A percentile compares a stretch with the other conserved stretches of the same genome.
Evolutionary conservation across 2,329 filamentous ascomycete genomes (phyloP).

Genomic region (Blastomyces emzantsi): DNA sequence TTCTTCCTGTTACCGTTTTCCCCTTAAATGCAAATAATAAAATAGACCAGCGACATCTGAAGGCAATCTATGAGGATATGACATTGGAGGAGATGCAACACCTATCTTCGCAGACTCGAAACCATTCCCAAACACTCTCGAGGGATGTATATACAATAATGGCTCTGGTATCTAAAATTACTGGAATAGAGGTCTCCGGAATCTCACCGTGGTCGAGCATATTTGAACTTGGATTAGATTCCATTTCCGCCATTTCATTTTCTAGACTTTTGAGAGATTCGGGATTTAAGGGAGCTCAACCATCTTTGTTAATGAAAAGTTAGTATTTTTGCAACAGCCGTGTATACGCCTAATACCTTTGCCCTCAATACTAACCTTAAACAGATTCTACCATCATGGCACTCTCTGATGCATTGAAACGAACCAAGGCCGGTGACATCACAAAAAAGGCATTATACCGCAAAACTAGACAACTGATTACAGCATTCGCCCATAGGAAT

Average conservation of each 20-base stretch:
- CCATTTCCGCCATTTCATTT: conserved; percentile 69
- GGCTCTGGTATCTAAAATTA: conserved; percentile 46
- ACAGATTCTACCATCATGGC: conserved; percentile 31
- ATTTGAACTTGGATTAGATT: conserved; percentile 82
- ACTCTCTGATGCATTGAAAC: conserved; percentile 27
- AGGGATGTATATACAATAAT: conserved; percentile 43
- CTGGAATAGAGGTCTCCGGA: conserved; percentile 35
- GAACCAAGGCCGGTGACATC: conserved; percentile 8
- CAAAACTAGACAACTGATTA: conserved; percentile 52
- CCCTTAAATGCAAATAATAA: conserved; percentile 88
- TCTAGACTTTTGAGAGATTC: conserved; percentile 53
- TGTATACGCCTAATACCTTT: conserved; percentile 34
- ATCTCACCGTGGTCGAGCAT: conserved; percentile 56
- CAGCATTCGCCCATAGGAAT: conserved; percentile 56
- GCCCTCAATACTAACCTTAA: conserved; percentile 32
- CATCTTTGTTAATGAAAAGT: conserved; percentile 59
- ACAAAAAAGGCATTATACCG: conserved; percentile 25
- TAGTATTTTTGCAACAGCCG: conserved; percentile 14
- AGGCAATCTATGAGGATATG: conserved; percentile 54
- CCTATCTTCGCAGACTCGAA: conserved; percentile 34
- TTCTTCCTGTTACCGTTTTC: conserved; percentile 60
- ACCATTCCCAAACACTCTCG: conserved; percentile 24
- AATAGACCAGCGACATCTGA: conserved; percentile 63
- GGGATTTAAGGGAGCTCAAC: conserved; percentile 53
- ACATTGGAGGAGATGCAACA: conserved; percentile 53